Conservation (phyloP, 2,329 filamentous ascomycete genomes). For the Cadophora malorum region DNA sequence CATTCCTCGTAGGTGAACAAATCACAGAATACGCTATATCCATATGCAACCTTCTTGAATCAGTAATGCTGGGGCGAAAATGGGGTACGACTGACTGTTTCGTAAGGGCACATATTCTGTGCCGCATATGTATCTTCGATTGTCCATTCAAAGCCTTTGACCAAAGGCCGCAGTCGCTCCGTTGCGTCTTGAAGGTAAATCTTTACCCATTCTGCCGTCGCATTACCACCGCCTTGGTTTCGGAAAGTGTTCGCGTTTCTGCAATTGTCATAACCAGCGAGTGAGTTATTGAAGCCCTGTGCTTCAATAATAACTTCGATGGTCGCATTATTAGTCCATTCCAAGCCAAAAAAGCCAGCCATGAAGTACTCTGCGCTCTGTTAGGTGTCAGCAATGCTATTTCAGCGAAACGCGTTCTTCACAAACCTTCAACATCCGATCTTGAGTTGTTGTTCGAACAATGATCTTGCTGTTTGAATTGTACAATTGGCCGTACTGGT, state of each 20-base stretch:
- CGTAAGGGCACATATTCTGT: slow-evolving; percentile 77
- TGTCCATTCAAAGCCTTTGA: slow-evolving; percentile 68
- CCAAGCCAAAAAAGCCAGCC: slow-evolving; percentile 78
- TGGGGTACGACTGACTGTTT: slow-evolving; percentile 57
- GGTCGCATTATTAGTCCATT: slow-evolving; percentile 75
- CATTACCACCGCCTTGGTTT: slow-evolving; percentile 59
- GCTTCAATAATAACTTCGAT: slow-evolving; percentile 75
- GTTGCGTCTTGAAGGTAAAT: slow-evolving; percentile 71
- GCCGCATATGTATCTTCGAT: slow-evolving; percentile 68
- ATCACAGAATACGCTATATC: slow-evolving; percentile 75
- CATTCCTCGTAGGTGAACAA: slow-evolving; percentile 80
- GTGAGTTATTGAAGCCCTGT: slow-evolving; percentile 69
- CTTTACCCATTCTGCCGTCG: slow-evolving; percentile 63
- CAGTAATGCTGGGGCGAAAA: slow-evolving; percentile 22
- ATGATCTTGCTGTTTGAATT: slow-evolving; percentile 76
- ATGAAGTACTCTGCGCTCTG: slow-evolving; percentile 73
- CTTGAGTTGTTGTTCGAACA: slow-evolving; percentile 75
- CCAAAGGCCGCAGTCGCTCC: slow-evolving; percentile 61
- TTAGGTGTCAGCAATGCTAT: slow-evolving; percentile 15
- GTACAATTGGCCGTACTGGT: slow-evolving; percentile 62
- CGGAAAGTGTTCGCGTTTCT: slow-evolving; percentile 59
- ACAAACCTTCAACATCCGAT: slow-evolving; percentile 73
- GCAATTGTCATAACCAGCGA: slow-evolving; percentile 72
- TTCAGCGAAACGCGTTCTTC: slow-evolving; percentile 34
- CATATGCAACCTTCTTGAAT: slow-evolving; percentile 64